Evolutionary conservation across 257 asterid species (phyloP), one percentile per base, ranked within the genome.

Genomic region (Nicotiana paniculata): DNA sequence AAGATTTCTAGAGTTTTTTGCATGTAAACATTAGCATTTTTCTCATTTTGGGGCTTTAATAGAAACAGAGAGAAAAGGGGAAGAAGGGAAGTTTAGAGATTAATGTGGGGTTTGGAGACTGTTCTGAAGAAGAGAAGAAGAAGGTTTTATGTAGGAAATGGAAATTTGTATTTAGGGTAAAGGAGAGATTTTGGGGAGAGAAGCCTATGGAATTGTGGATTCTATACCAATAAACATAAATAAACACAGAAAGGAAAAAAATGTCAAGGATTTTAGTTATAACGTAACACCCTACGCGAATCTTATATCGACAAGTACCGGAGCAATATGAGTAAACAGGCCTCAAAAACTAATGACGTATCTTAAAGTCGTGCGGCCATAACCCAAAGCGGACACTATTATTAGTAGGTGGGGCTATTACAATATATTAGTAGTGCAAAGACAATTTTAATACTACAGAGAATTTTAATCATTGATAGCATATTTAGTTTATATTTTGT

Each of bases 131-230:
- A 68, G 88, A 61, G 57, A 86, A 83, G 33, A 15, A 72, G 12
- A 48, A 48, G 51, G 91, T 85, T 87, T 90, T 93, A 91, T 83
- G 91, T 88, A 87, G 89, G 85, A 86, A 82, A 87, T 82, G 79
- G 74, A 82, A 85, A 83, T 82, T 79, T 85, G 89, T 89, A 91
- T 85, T 86, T 91, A 90, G 92, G 90, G 92, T 87, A 89, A 89
- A 86, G 87, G 84, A 18, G 86, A 86, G 90, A 77, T 72, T 78
- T 82, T 84, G 74, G 69, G 28, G 77, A 63, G 86, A 74, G 86
- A 68, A 58, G 84, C 70, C 62, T 66, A 77, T 30, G 54, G 80
- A 69, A 37, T 74, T 83, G 35, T 43, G 83, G 77, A 54, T 84
- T 89, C 81, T 51, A 3, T 18, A 33, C 2, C 11, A 79, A 7